phyloP scores from a whole-genome alignment of 352 stramenopile genomes.

The Phytophthora sp. region DNA sequence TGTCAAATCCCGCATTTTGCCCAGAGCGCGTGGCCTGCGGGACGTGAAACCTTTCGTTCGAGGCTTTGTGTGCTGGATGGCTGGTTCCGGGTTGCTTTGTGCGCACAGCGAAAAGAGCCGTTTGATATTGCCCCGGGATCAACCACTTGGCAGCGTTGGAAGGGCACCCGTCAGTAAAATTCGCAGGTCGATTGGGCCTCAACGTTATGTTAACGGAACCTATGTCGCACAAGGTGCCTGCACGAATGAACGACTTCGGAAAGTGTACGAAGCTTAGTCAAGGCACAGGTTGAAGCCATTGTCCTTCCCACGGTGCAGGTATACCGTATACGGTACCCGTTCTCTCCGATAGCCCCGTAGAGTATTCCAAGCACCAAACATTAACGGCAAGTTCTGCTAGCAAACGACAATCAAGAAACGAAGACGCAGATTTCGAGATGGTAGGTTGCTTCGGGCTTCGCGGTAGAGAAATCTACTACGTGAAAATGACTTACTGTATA shows the following conservation, averaged over 20 bases:
- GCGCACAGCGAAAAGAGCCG: conserved; percentile 23
- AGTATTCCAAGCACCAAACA: too few relatives aligned
- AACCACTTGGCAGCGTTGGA: conserved; percentile 14
- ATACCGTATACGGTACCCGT: too few relatives aligned
- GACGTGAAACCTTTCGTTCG: conserved; percentile 9
- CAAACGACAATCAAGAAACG: too few relatives aligned
- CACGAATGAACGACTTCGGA: conserved; percentile 15
- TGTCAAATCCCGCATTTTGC: conserved; percentile 32
- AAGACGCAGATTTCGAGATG: too few relatives aligned
- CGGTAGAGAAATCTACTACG: too few relatives aligned
- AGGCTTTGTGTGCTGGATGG: conserved; percentile 11
- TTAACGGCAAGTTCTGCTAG: too few relatives aligned
- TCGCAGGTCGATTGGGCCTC: neutral
- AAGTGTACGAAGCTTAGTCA: conserved; percentile 1
- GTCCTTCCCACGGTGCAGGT: too few relatives aligned
- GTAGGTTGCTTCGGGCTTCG: too few relatives aligned
- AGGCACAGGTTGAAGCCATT: conserved; percentile 10
- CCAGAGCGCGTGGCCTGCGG: conserved; percentile 6
- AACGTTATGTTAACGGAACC: neutral
- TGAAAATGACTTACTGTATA: neutral
- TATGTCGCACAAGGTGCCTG: conserved; percentile 3
- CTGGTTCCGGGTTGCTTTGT: conserved; percentile 11
- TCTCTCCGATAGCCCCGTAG: too few relatives aligned
- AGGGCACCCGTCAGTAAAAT: conserved; percentile 5
- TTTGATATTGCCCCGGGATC: conserved; percentile 14